phyloP scores from a whole-genome alignment of 2,329 filamentous ascomycete species.

The Cordyceps cicadae region DNA sequence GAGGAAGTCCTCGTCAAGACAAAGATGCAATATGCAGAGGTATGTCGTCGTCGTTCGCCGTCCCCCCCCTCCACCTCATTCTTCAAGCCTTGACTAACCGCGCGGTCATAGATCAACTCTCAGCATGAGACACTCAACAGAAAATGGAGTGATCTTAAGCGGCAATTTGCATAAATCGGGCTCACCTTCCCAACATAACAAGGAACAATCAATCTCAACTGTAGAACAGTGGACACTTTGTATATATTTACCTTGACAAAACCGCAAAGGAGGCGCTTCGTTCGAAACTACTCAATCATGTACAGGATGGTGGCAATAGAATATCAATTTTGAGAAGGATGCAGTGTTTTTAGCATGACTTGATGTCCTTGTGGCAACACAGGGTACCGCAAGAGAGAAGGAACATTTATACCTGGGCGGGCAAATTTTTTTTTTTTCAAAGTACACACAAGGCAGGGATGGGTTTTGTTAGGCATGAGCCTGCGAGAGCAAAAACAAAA shows the following conservation, averaged over 20 bases:
- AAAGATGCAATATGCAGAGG: conserved; percentile 93
- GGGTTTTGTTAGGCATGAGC: not conserved
- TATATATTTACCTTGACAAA: conserved; percentile 9
- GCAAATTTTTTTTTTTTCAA: not conserved
- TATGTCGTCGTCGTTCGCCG: conserved; percentile 38
- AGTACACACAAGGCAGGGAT: not conserved
- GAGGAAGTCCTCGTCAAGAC: conserved; percentile 87
- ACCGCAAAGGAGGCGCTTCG: not conserved
- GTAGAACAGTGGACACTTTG: not conserved
- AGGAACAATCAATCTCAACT: not conserved
- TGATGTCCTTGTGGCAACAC: not conserved
- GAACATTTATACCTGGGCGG: not conserved
- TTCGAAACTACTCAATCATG: not conserved
- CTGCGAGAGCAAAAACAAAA: not conserved
- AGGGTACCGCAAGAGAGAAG: not conserved
- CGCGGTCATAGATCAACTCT: conserved; percentile 53
- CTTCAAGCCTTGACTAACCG: not conserved
- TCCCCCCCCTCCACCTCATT: not conserved
- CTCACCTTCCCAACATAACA: not conserved
- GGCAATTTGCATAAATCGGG: conserved; percentile 39
- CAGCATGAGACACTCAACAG: conserved; percentile 64
- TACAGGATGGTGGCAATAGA: not conserved
- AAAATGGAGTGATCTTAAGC: conserved; percentile 68
- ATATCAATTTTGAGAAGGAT: not conserved
- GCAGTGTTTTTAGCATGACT: not conserved